Percentiles rank a stretch among this genome's conserved stretches.
Conservation (phyloP, 306 rosid genomes). For the Vicia faba region DNA sequence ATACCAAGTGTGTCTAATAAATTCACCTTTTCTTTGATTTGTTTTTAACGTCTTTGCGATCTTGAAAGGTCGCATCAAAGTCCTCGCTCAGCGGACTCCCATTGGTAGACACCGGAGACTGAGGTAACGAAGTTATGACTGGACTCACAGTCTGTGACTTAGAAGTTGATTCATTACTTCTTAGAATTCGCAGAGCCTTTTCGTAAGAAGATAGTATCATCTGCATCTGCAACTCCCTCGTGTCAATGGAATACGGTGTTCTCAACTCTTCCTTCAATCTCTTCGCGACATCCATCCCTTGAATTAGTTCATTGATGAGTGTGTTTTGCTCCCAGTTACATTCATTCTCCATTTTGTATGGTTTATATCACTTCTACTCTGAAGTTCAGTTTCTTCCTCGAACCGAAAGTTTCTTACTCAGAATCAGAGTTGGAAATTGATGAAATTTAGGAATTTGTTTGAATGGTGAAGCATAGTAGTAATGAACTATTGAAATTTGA, state of each 20-base stretch:
- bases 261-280: conserved; percentile 60
- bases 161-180: conserved; percentile 49
- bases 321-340: conserved; percentile 66
- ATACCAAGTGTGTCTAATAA: conserved; percentile 1
- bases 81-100: conserved; percentile 63
- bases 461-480: conserved; percentile 36
- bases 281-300: conserved; percentile 84
- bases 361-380: neutral
- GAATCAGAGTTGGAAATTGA: conserved; percentile 32
- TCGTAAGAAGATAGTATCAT: conserved; percentile 71
- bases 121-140: conserved; percentile 41
- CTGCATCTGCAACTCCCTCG: conserved; percentile 54
- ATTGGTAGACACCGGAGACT: conserved; percentile 54
- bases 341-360: conserved; percentile 56
- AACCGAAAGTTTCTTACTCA: conserved; percentile 24
- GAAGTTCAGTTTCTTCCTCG: conserved; percentile 25
- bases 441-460: conserved; percentile 24
- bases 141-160: conserved; percentile 35
- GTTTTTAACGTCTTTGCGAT: conserved; percentile 50
- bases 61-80: conserved; percentile 41
- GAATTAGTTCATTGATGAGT: conserved; percentile 62
- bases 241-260: conserved; percentile 47
- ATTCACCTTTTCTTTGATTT: conserved; percentile 79
- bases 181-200: conserved; percentile 67
- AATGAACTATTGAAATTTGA: conserved; percentile 20